A percentile compares a stretch with the other conserved stretches of the same genome.
phyloP scores from a whole-genome alignment of 345 rosid genomes.

The Acer campestre region DNA sequence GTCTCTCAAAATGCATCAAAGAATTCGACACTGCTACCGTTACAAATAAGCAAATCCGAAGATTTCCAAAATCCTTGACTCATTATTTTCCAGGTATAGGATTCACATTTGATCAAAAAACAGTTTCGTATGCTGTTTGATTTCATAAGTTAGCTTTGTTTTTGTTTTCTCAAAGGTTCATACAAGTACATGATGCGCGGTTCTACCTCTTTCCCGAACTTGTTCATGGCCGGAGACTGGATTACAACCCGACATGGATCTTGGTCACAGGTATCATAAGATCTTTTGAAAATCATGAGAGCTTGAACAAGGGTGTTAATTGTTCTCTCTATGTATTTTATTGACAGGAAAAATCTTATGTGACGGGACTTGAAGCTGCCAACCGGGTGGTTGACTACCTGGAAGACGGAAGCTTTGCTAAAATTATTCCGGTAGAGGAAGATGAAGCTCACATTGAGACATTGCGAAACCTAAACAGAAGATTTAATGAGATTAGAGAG shows the following conservation, averaged over 20 bases:
- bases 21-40: slow-evolving; percentile 44
- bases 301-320: background rate
- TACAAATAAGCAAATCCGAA: slow-evolving; percentile 38
- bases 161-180: slow-evolving; percentile 40
- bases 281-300: no score
- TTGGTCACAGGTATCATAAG: slow-evolving; percentile 51
- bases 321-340: background rate
- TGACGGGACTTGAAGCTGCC: slow-evolving; percentile 57
- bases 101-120: background rate
- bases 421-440: no score
- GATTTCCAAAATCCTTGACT: slow-evolving; percentile 49
- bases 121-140: no score
- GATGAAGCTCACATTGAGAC: no score
- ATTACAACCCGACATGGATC: slow-evolving; percentile 62
- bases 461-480: no score
- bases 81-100: slow-evolving; percentile 63
- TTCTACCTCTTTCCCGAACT: slow-evolving; percentile 51
- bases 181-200: slow-evolving; percentile 65
- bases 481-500: no score
- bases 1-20: slow-evolving; percentile 46
- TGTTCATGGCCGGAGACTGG: slow-evolving; percentile 80
- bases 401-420: no score
- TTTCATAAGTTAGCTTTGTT: background rate
- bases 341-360: slow-evolving; percentile 55
- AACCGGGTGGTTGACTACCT: slow-evolving; percentile 48